phyloP scores from a whole-genome alignment of 2,329 filamentous ascomycete species.

The Thelonectria blattea region DNA sequence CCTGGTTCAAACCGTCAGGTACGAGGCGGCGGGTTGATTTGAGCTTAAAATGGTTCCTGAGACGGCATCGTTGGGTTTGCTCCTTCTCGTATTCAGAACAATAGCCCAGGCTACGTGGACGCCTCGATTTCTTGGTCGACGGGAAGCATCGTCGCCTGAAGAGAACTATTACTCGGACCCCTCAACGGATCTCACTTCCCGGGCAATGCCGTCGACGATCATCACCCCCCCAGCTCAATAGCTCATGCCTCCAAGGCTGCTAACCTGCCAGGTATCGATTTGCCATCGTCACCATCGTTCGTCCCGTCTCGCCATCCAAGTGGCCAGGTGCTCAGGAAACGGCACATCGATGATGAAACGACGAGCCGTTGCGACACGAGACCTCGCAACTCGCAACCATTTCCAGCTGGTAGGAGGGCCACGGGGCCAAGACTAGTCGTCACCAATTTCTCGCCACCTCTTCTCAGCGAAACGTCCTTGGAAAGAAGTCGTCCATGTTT shows the following conservation, averaged over 20 bases:
- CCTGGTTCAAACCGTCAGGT: slow-evolving; percentile 1
- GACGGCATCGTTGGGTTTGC: slow-evolving; percentile 3
- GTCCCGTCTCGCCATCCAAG: slow-evolving; percentile 17
- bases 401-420: slow-evolving; percentile 22
- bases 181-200: slow-evolving; percentile 32
- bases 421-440: slow-evolving; percentile 31
- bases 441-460: slow-evolving; percentile 31
- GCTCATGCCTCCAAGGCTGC: slow-evolving; percentile 25
- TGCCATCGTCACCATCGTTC: slow-evolving; percentile 13
- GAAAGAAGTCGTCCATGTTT: too few species aligned
- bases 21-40: slow-evolving; percentile 17
- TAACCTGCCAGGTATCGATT: neutral
- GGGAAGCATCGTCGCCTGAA: neutral
- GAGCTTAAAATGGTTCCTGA: slow-evolving; percentile 17
- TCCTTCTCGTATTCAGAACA: slow-evolving; percentile 16
- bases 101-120: neutral
- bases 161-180: slow-evolving; percentile 4
- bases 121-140: neutral
- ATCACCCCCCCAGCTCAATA: slow-evolving; percentile 11
- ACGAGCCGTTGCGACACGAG: slow-evolving; percentile 30
- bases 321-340: slow-evolving; percentile 25
- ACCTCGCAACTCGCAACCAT: slow-evolving; percentile 27
- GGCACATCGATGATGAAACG: slow-evolving; percentile 17
- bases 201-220: slow-evolving; percentile 32
- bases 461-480: slow-evolving; percentile 29